Percentiles rank a stretch among this genome's conserved stretches.
Evolutionary conservation across 352 stramenopile species (phyloP).

Genomic region (Pilasporangium apinafurcum): DNA sequence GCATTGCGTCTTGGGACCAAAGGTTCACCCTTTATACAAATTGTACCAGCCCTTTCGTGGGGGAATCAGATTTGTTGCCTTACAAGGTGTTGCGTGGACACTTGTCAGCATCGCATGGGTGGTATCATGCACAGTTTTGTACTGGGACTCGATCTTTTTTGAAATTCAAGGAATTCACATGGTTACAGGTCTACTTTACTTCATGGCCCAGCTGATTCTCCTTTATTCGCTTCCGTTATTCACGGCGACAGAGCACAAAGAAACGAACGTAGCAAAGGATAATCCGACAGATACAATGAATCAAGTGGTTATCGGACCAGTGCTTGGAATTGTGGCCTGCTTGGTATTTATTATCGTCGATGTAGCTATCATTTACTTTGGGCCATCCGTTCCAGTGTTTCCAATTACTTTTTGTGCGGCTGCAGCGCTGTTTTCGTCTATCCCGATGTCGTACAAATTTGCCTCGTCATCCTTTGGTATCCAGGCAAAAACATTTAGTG

Average conservation of each 20-base stretch:
- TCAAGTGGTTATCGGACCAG: conserved; percentile 26
- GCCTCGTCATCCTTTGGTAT: conserved; percentile 15
- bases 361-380: conserved; percentile 31
- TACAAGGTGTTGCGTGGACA: conserved; percentile 49
- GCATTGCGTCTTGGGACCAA: conserved; percentile 28
- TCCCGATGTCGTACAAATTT: conserved; percentile 44
- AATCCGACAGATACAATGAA: conserved; percentile 18
- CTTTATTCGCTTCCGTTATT: conserved; percentile 35
- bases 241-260: conserved; percentile 2
- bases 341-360: conserved; percentile 44
- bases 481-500: conserved; percentile 24
- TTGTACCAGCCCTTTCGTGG: conserved; percentile 43
- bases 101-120: conserved; percentile 29
- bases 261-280: neutral
- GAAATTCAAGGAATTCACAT: conserved; percentile 32
- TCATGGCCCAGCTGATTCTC: conserved; percentile 26
- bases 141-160: conserved; percentile 42
- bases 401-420: conserved; percentile 38
- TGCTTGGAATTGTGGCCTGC: conserved; percentile 35
- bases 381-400: conserved; percentile 34
- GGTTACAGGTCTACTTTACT: conserved; percentile 33
- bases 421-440: conserved; percentile 40
- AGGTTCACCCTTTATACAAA: conserved; percentile 25
- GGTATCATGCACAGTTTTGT: conserved; percentile 30
- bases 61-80: conserved; percentile 38